Evolutionary conservation across 1,284 basidiomycete species (phyloP), one percentile per base, ranked within the genome.

Genomic region (Omphalotus olearius): DNA sequence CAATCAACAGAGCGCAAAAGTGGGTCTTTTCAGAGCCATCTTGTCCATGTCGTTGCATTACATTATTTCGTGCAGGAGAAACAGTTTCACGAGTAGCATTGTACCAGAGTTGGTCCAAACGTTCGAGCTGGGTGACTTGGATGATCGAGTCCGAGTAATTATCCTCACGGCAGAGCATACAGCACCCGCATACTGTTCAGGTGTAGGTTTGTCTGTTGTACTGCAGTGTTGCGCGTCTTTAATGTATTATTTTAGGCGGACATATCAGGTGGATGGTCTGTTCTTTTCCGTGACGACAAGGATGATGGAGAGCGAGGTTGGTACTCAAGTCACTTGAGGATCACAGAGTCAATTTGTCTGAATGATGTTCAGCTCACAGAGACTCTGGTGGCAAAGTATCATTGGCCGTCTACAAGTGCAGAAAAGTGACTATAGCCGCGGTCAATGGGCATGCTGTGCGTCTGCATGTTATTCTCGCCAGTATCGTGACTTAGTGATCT

Each of bases 371-470:
- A 80, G 78, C 74, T 14, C 74, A 77, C 57, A 66, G 79, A 39
- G 79, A 82, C 55, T 55, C 60, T 4, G 79, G 79, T 20, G 79
- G 79, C 2, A 57, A 66, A 23, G 66, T 76, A 6, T 63, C 77
- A 5, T 58, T 82, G 45, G 69, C 71, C 9, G 73, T 81, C 47
- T 72, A 75, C 50, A 70, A 70, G 1, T 81, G 78, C 62, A 72
- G 78, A 47, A 82, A 82, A 59, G 69, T 82, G 28, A 81, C 80
- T 7, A 77, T 81, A 39, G 70, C 69, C 39, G 78, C 79, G 3
- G 75, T 81, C 20, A 80, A 82, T 55, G 79, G 80, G 0, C 76
- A 79, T 61, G 78, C 78, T n/a, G 79, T 78, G 59, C 28, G 74
- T 62, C 38, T 6, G 20, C 33, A 38, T 14, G 18, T 33, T 4